A percentile compares a stretch with the other conserved stretches of the same genome.
These are phyloP conservation scores for Elsinoe ampelina DNA, from an alignment of 2,329 filamentous ascomycete genomes.

Conservation along the genomic window DNA sequence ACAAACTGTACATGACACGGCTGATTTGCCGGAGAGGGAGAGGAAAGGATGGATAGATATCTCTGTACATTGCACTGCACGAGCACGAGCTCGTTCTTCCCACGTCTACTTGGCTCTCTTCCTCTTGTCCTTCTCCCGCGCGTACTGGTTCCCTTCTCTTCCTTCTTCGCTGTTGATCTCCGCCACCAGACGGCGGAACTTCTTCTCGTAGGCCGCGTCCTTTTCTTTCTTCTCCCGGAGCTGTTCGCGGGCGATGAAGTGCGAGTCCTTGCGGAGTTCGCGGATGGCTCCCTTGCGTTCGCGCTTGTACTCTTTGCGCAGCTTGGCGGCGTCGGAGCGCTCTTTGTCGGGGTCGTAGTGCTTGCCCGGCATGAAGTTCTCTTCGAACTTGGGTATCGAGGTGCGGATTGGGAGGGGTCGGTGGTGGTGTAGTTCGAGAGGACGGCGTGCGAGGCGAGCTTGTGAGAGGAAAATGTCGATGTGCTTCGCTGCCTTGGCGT, in stretches of 20 bases:
- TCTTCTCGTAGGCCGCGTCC: constrained; percentile 91
- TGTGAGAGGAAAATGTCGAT: constrained; percentile 53
- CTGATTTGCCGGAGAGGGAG: background rate
- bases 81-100: background rate
- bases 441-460: constrained; percentile 59
- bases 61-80: constrained; percentile 4
- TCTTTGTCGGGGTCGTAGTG: constrained; percentile 96
- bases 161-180: constrained; percentile 96
- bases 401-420: constrained; percentile 78
- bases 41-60: constrained; percentile 4
- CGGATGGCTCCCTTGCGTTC: constrained; percentile 92
- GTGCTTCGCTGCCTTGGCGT: constrained; percentile 45
- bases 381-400: constrained; percentile 89
- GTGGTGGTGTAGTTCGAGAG: constrained; percentile 83
- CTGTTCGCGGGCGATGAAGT: constrained; percentile 85
- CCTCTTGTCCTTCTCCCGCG: constrained; percentile 69
- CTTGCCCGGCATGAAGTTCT: constrained; percentile 84
- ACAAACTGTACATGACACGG: constrained; percentile 1
- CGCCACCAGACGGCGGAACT: constrained; percentile 82
- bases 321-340: constrained; percentile 72
- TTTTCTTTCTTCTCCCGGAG: constrained; percentile 85
- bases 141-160: constrained; percentile 75
- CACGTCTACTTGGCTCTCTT: constrained; percentile 40
- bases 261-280: constrained; percentile 89
- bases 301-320: constrained; percentile 84